Conservation (phyloP, 257 asterid genomes). For the Solanum gracilifrons region DNA sequence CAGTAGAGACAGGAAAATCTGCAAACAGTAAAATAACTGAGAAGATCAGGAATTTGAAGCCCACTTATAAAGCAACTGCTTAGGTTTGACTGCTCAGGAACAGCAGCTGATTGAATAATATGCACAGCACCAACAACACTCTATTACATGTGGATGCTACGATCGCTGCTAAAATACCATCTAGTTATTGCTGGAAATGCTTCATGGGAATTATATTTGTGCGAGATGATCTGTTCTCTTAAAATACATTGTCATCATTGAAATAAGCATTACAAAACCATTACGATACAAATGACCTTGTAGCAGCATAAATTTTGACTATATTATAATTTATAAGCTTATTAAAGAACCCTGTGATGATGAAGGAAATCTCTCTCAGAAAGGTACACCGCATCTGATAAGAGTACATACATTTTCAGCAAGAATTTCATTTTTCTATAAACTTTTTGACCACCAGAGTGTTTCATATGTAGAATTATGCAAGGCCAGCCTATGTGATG, state of each 20-base stretch:
- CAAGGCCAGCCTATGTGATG: not conserved
- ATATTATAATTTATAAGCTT: not conserved
- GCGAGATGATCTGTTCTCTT: not conserved
- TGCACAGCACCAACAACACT: not conserved
- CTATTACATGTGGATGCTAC: not conserved
- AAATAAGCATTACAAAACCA: not conserved
- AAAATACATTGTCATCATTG: not conserved
- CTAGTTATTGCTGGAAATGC: not conserved
- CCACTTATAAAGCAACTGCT: not conserved
- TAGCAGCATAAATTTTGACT: not conserved
- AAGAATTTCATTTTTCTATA: not conserved
- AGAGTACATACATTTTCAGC: not conserved
- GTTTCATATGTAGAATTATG: not conserved
- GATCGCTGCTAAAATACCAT: not conserved
- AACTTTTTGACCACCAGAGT: not conserved
- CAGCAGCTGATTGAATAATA: not conserved
- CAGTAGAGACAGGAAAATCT: conserved; percentile 21
- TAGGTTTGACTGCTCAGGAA: not conserved
- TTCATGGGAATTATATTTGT: conserved; percentile 58
- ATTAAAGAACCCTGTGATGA: not conserved
- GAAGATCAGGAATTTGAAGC: not conserved
- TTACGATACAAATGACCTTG: not conserved
- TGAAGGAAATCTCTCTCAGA: not conserved
- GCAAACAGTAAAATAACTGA: not conserved
- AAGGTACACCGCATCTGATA: not conserved